Percentiles rank a stretch among this genome's conserved stretches.
Evolutionary conservation across 1,284 basidiomycete genomes (phyloP).

Genomic region (Puccinia brachypodii): DNA sequence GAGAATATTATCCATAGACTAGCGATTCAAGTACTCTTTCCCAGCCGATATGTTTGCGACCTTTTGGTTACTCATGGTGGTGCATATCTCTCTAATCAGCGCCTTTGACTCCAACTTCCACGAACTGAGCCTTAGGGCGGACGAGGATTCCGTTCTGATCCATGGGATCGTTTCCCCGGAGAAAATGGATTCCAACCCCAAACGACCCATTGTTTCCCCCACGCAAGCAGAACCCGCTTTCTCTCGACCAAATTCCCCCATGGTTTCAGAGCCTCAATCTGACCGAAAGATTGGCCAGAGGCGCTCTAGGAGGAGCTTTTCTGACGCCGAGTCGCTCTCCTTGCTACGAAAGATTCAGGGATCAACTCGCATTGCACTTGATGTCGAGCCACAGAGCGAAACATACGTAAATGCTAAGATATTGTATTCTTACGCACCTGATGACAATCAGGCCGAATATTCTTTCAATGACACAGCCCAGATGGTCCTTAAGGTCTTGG

Average conservation of each 20-base stretch:
- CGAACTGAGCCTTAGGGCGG: neutral
- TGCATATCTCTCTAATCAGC: neutral
- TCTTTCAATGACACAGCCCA: neutral
- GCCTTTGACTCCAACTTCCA: neutral
- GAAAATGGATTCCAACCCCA: too few relatives aligned
- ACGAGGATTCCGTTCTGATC: neutral
- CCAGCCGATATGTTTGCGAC: neutral
- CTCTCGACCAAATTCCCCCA: too few relatives aligned
- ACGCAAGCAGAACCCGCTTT: too few relatives aligned
- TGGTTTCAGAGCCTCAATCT: neutral
- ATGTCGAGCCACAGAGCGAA: neutral
- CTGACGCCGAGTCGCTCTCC: neutral
- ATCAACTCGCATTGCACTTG: neutral
- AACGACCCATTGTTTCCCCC: too few relatives aligned
- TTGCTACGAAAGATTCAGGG: constrained; percentile 4
- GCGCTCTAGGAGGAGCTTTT: neutral
- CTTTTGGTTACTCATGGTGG: neutral
- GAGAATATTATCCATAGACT: too few relatives aligned
- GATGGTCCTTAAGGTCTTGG: neutral
- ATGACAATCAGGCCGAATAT: neutral
- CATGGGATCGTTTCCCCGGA: neutral
- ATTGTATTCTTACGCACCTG: neutral
- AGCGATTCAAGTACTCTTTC: neutral
- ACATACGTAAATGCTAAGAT: neutral
- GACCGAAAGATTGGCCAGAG: neutral